Evolutionary conservation across 2,329 filamentous ascomycete species (phyloP).

Genomic region (Colletotrichum sp.): DNA sequence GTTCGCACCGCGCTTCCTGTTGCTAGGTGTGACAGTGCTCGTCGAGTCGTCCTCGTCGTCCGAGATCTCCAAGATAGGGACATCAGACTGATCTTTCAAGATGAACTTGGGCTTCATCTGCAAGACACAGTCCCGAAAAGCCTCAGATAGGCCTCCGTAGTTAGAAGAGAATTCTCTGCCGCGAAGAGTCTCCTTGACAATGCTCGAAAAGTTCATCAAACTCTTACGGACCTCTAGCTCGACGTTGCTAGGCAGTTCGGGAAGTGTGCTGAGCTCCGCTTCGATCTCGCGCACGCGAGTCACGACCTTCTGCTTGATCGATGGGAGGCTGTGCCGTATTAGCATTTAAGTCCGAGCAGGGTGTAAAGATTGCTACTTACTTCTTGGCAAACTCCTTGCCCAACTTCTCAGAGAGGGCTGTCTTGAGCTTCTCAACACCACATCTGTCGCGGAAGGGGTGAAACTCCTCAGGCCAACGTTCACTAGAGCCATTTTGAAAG

Average conservation of each 20-base stretch:
- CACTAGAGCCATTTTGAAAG: slow-evolving; percentile 45
- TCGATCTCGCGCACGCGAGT: slow-evolving; percentile 57
- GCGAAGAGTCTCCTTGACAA: slow-evolving; percentile 58
- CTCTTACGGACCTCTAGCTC: slow-evolving; percentile 68
- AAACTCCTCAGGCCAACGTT: slow-evolving; percentile 56
- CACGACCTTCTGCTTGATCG: slow-evolving; percentile 59
- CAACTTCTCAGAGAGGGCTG: slow-evolving; percentile 57
- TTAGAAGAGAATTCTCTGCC: slow-evolving; percentile 50
- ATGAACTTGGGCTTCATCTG: slow-evolving; percentile 52
- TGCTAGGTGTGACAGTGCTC: slow-evolving; percentile 13
- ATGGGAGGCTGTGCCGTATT: slow-evolving; percentile 40
- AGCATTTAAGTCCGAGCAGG: no score
- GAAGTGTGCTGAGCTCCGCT: slow-evolving; percentile 60
- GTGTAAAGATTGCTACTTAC: slow-evolving; percentile 31
- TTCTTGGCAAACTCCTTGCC: slow-evolving; percentile 59
- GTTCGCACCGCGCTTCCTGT: slow-evolving; percentile 26
- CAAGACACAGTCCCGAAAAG: slow-evolving; percentile 55
- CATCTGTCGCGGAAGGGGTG: slow-evolving; percentile 51
- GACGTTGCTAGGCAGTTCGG: slow-evolving; percentile 72
- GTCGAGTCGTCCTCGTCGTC: slow-evolving; percentile 40
- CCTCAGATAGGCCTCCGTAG: slow-evolving; percentile 52
- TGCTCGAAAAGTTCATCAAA: slow-evolving; percentile 60
- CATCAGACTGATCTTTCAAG: slow-evolving; percentile 42
- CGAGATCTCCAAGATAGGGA: slow-evolving; percentile 40
- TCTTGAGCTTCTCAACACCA: slow-evolving; percentile 58